phyloP scores from a whole-genome alignment of 352 stramenopile genomes.

The Phytophthora rubi region DNA sequence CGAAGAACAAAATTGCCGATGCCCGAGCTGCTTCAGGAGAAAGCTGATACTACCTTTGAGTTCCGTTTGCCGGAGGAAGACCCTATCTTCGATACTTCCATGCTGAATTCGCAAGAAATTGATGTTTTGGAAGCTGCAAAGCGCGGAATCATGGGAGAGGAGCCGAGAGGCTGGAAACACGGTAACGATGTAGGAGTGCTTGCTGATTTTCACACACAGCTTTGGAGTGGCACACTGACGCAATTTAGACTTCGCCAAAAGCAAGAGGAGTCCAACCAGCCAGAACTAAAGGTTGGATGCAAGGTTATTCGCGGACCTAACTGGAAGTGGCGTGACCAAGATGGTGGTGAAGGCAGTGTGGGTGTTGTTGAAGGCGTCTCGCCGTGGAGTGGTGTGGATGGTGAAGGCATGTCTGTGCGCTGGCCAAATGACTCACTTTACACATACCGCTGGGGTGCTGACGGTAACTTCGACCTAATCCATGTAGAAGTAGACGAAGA shows the following conservation, averaged over 20 bases:
- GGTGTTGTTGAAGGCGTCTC: conserved; percentile 86
- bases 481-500: conserved; percentile 87
- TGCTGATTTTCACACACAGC: conserved; percentile 64
- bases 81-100: conserved; percentile 59
- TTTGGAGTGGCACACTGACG: conserved; percentile 81
- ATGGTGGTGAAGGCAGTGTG: conserved; percentile 85
- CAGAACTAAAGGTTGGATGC: conserved; percentile 79
- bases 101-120: conserved; percentile 64
- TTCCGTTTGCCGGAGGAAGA: conserved; percentile 75
- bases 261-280: conserved; percentile 51
- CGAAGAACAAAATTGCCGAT: conserved; percentile 36
- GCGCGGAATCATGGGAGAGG: conserved; percentile 73
- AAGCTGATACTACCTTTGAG: conserved; percentile 55
- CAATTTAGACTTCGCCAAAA: conserved; percentile 69
- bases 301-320: conserved; percentile 91
- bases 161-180: conserved; percentile 63
- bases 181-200: conserved; percentile 81
- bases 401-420: conserved; percentile 89
- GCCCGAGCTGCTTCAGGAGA: conserved; percentile 37
- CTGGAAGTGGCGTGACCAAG: conserved; percentile 92
- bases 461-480: conserved; percentile 87
- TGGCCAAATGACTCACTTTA: conserved; percentile 91
- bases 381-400: conserved; percentile 89
- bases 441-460: conserved; percentile 89
- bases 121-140: conserved; percentile 66